Conservation (phyloP, 805 yeast genomes). For the Candida qinlingensis region DNA sequence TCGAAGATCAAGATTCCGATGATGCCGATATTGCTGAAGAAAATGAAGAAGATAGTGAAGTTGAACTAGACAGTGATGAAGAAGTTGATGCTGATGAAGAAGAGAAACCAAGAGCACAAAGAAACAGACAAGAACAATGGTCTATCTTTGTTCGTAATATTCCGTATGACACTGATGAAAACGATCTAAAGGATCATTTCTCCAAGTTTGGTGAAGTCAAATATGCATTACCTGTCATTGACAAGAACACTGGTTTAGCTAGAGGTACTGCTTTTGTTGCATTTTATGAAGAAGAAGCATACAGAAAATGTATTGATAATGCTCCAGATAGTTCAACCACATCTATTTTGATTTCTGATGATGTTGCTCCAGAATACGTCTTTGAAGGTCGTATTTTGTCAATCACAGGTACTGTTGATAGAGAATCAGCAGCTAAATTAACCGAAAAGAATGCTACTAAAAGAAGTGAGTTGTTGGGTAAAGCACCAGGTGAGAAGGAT, state of each 20-base stretch:
- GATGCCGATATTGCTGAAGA: conserved; percentile 26
- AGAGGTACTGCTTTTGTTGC: conserved; percentile 96
- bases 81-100: conserved; percentile 31
- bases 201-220: conserved; percentile 77
- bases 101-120: conserved; percentile 28
- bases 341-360: conserved; percentile 82
- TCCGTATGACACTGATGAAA: conserved; percentile 90
- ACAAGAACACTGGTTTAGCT: conserved; percentile 78
- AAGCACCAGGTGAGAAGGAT: conserved; percentile 74
- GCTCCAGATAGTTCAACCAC: conserved; percentile 70
- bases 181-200: conserved; percentile 73
- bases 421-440: conserved; percentile 72
- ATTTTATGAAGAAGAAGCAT: conserved; percentile 57
- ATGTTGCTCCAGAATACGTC: conserved; percentile 83
- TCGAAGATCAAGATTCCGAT: conserved; percentile 24
- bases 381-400: conserved; percentile 89
- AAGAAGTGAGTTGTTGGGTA: conserved; percentile 74
- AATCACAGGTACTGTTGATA: conserved; percentile 77
- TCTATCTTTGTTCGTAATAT: conserved; percentile 87
- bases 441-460: conserved; percentile 68
- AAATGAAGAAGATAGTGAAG: conserved; percentile 21
- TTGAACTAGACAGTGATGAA: conserved; percentile 30
- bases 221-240: conserved; percentile 91
- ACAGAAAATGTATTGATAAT: conserved; percentile 59
- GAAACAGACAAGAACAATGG: conserved; percentile 60